Evolutionary conservation across 2,329 filamentous ascomycete species (phyloP).

Genomic region (Apiospora marii): DNA sequence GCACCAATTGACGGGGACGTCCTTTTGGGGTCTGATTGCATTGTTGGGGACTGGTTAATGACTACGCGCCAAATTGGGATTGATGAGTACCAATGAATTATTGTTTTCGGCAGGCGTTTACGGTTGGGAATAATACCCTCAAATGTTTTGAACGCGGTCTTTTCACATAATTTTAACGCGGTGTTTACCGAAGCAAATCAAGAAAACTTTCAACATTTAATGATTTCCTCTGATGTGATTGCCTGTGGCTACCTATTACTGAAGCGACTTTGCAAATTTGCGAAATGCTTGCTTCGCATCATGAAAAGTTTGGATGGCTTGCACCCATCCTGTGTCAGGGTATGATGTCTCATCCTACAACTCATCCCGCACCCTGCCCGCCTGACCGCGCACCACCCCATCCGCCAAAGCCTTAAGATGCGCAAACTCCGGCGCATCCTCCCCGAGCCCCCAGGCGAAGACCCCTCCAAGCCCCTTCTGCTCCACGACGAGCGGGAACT

Average conservation of each 20-base stretch:
- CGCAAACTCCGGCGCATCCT: slow-evolving; percentile 41
- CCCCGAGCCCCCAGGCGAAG: slow-evolving; percentile 45
- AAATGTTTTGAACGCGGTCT: neutral
- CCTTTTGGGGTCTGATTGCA: too few relatives aligned
- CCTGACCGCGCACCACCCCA: slow-evolving; percentile 27
- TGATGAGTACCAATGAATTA: neutral
- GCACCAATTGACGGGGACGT: neutral
- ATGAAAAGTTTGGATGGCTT: neutral
- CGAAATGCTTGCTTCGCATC: neutral
- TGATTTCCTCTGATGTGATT: neutral
- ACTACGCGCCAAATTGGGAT: neutral
- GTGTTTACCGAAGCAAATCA: neutral
- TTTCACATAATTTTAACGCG: too few relatives aligned
- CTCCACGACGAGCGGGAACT: slow-evolving; percentile 40
- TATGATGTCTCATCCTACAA: neutral
- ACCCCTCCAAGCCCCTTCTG: slow-evolving; percentile 41
- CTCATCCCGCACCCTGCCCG: neutral
- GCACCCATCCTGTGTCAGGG: too few relatives aligned
- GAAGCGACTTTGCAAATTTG: neutral
- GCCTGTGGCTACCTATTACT: neutral
- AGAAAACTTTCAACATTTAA: neutral
- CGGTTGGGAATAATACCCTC: slow-evolving; percentile 21
- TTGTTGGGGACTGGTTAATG: neutral
- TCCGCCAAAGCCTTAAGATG: slow-evolving; percentile 39
- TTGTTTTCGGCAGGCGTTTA: slow-evolving; percentile 16